Evolutionary conservation across 179 eudicot species (phyloP).

Genomic region (Pouteria campechiana): DNA sequence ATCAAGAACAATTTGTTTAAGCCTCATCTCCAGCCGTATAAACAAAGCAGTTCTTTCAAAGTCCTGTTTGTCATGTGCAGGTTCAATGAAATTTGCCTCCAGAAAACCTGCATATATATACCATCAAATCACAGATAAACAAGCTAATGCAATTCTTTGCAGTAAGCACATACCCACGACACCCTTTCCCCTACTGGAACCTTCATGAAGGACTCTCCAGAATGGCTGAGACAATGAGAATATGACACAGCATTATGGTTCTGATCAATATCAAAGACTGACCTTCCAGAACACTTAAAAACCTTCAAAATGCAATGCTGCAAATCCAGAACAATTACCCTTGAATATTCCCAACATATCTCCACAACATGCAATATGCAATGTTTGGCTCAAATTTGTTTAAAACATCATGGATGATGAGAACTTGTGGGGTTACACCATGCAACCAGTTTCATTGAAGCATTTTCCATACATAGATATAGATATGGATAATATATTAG

Average conservation of each 20-base stretch:
- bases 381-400: not conserved
- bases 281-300: not conserved
- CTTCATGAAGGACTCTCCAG: constrained; percentile 91
- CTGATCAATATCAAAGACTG: not conserved
- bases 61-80: constrained; percentile 99
- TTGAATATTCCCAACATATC: not conserved
- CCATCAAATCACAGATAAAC: no score
- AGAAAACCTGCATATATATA: constrained; percentile 55
- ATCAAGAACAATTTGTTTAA: constrained; percentile 77
- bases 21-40: constrained; percentile 64
- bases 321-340: not conserved
- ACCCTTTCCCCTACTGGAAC: constrained; percentile 64
- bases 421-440: no score
- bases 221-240: constrained; percentile 50
- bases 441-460: no score
- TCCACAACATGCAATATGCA: not conserved
- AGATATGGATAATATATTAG: no score
- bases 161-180: constrained; percentile 64
- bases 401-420: not conserved
- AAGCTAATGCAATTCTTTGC: constrained; percentile 6
- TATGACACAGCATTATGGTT: constrained; percentile 6
- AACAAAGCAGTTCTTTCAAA: constrained; percentile 80
- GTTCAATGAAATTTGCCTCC: constrained; percentile 95
- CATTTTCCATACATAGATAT: no score
- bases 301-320: not conserved